Evolutionary conservation across 805 yeast genomes (phyloP), one percentile per base, ranked within the genome.

Genomic region (Myxozyma neglecta): DNA sequence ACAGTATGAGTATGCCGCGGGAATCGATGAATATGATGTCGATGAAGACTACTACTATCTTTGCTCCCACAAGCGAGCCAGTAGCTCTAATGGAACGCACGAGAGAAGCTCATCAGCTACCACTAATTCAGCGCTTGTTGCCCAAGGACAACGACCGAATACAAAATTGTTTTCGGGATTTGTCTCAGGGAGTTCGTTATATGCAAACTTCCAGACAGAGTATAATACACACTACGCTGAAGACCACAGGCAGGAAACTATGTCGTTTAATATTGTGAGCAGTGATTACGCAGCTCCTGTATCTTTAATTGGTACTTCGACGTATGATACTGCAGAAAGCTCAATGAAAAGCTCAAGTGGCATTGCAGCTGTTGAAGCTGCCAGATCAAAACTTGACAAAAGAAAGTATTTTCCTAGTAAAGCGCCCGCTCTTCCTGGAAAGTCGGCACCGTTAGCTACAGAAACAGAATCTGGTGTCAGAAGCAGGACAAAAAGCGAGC

Each of bases 211-310:
- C 24, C 9, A 16, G 4, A 29, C 36, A 35, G n/a, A n/a, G 6
- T 10, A 39, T 9, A 29, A 20, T 8, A 47, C 24, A 10, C 20
- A 34, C 24, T 18, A 39, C 9, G 20, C 10, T 7, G 24, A 29
- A n/a, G 16, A 10, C 24, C 14, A 18, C 9, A 14, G 40, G 45
- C 51, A 44, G 49, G 37, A 37, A 24, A 34, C 37, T 11, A 53
- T 53, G 57, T 29, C 57, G 57, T 53, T 53, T 45, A 45, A 48
- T 35, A 49, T 43, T 42, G 40, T 51, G 34, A 50, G 47, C 29
- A 24, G 35, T 16, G 29, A 44, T 50, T 13, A n/a, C 32, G 39
- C 48, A 3, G 9, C 14, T 16, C 34, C 52, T 8, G 56, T 44
- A 34, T 32, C 42, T 10, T 11, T 39, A 46, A 18, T 51, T 14